Conservation (phyloP, 495 filamentous ascomycete genomes). For the Tuber melanosporum region DNA sequence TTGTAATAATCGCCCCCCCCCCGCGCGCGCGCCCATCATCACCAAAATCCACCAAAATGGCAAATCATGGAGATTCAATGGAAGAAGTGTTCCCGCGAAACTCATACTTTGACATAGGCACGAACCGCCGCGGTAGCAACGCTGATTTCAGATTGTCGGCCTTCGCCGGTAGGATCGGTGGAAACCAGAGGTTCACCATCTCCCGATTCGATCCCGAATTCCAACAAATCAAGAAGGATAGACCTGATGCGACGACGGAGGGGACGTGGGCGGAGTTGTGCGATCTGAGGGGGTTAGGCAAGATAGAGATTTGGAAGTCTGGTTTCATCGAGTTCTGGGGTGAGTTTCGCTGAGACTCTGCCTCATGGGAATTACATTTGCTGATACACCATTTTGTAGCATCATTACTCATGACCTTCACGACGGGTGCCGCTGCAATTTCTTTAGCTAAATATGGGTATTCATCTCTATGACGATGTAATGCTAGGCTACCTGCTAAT, state of each 20-base stretch:
- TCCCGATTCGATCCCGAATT: conserved; percentile 45
- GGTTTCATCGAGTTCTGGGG: conserved; percentile 45
- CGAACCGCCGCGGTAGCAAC: background rate
- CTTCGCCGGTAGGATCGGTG: conserved; percentile 50
- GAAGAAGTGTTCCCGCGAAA: background rate
- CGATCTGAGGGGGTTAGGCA: conserved; percentile 43
- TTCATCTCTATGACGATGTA: background rate
- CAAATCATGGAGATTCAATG: background rate
- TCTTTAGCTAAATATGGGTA: conserved; percentile 14
- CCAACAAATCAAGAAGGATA: conserved; percentile 41
- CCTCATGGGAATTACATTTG: background rate
- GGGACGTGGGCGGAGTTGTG: conserved; percentile 46
- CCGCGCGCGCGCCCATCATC: background rate
- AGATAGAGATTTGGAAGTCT: conserved; percentile 48
- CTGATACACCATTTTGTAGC: background rate
- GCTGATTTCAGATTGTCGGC: background rate
- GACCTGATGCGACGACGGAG: conserved; percentile 48
- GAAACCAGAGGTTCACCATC: conserved; percentile 48
- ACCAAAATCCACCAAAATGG: background rate
- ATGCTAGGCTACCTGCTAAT: background rate
- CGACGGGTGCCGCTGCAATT: conserved; percentile 8
- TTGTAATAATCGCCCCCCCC: background rate
- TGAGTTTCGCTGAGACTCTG: background rate
- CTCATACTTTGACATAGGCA: background rate
- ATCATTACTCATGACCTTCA: conserved; percentile 12